These are phyloP conservation scores for Mariannaea sp. DNA, from an alignment of 2,329 filamentous ascomycete species.

Conservation along the genomic window DNA sequence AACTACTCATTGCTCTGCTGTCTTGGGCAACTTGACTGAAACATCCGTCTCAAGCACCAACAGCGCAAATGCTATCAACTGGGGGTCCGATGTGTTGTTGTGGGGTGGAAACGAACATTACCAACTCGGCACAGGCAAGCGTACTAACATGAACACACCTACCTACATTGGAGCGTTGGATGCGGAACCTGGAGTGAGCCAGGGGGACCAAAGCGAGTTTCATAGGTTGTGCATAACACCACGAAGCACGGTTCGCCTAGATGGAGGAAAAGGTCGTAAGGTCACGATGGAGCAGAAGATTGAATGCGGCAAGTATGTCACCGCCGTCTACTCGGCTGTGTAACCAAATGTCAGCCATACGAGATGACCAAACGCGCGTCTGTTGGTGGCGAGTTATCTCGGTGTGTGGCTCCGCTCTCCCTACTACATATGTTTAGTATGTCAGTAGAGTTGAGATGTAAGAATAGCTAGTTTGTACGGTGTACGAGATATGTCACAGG, in stretches of 20 bases:
- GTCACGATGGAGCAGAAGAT: slow-evolving; percentile 83
- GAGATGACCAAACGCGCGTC: neutral
- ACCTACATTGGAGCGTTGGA: slow-evolving; percentile 81
- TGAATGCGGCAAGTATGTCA: slow-evolving; percentile 82
- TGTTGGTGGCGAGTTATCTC: slow-evolving; percentile 1
- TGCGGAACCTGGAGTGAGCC: slow-evolving; percentile 60
- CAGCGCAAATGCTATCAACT: slow-evolving; percentile 76
- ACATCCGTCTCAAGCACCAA: slow-evolving; percentile 57
- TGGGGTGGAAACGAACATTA: slow-evolving; percentile 96
- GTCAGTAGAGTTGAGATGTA: slow-evolving; percentile 17
- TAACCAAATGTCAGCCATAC: slow-evolving; percentile 35
- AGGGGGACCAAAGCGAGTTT: slow-evolving; percentile 64
- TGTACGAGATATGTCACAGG: slow-evolving; percentile 8
- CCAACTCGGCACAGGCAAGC: slow-evolving; percentile 89
- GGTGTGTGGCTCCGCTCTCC: neutral
- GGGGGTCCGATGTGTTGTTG: slow-evolving; percentile 86
- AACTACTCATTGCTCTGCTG: slow-evolving; percentile 77
- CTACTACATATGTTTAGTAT: too few relatives aligned
- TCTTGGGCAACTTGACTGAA: slow-evolving; percentile 80
- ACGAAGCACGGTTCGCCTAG: slow-evolving; percentile 68
- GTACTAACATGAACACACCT: slow-evolving; percentile 78
- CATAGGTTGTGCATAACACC: slow-evolving; percentile 84
- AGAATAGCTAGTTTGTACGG: slow-evolving; percentile 2
- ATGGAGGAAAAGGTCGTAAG: slow-evolving; percentile 64
- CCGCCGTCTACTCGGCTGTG: slow-evolving; percentile 77